These are phyloP conservation scores for Clausena lansium DNA, from an alignment of 345 rosid species.

Conservation along the genomic window DNA sequence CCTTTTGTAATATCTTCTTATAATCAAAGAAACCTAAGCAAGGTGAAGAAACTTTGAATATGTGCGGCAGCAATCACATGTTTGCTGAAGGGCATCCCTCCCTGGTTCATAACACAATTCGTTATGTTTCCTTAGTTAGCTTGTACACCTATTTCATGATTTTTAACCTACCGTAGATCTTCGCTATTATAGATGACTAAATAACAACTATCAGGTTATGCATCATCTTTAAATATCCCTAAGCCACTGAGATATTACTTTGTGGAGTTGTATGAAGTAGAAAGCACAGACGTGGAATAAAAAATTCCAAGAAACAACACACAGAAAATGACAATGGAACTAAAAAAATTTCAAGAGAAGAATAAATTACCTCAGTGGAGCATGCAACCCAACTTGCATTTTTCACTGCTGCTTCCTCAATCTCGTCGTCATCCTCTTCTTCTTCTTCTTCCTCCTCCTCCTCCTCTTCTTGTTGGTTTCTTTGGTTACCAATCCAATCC, in stretches of 20 bases:
- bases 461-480: conserved; percentile 33
- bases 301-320: neutral
- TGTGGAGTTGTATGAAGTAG: neutral
- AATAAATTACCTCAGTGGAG: conserved; percentile 24
- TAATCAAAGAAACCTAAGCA: neutral
- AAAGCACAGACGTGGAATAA: neutral
- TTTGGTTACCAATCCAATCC: conserved; percentile 79
- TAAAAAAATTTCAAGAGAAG: neutral
- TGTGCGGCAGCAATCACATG: neutral
- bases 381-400: conserved; percentile 13
- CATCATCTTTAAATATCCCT: neutral
- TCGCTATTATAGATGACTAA: neutral
- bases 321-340: neutral
- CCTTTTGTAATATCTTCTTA: neutral
- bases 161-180: neutral
- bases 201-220: neutral
- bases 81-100: neutral
- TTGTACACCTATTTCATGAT: neutral
- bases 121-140: neutral
- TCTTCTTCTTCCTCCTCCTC: conserved; percentile 58
- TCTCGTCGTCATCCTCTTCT: conserved; percentile 42
- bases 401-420: conserved; percentile 28
- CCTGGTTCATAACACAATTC: neutral
- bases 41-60: neutral
- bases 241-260: neutral